These are phyloP conservation scores for Gymnopilus dilepis DNA, from an alignment of 768 basidiomycete species.

Conservation along the genomic window DNA sequence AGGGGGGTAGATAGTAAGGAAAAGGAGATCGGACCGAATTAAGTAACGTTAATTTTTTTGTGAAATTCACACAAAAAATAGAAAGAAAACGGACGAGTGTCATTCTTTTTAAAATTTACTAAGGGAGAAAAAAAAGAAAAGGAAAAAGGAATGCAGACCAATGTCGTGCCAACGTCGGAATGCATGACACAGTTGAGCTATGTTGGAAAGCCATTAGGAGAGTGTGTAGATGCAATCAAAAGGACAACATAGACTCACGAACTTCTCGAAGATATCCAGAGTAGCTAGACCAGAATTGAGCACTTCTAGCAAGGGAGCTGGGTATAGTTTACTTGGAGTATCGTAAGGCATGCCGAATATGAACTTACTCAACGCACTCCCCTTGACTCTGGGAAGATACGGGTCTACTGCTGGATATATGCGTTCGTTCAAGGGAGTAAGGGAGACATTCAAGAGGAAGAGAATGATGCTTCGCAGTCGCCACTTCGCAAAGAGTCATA, in stretches of 20 bases:
- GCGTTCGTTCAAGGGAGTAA: conserved; percentile 32
- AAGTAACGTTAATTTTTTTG: too few species aligned
- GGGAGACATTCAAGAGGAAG: conserved; percentile 68
- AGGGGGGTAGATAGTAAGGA: too few species aligned
- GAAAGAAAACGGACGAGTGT: too few species aligned
- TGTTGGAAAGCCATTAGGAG: neutral
- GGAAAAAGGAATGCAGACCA: too few species aligned
- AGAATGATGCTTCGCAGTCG: conserved; percentile 71
- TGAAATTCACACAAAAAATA: neutral
- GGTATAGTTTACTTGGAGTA: neutral
- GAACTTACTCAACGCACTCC: conserved; percentile 39
- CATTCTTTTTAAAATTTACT: too few species aligned
- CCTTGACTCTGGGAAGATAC: conserved; percentile 37
- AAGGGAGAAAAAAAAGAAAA: too few species aligned
- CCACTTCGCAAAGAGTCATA: conserved; percentile 82
- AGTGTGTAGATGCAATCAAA: conserved; percentile 18
- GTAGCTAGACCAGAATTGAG: conserved; percentile 87
- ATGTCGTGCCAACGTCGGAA: conserved; percentile 79
- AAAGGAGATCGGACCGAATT: conserved; percentile 5
- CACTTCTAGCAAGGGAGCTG: conserved; percentile 77
- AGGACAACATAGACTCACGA: conserved; percentile 49
- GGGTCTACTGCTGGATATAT: neutral
- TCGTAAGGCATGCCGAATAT: neutral
- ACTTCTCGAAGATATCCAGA: conserved; percentile 84
- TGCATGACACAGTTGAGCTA: conserved; percentile 79